phyloP scores from a whole-genome alignment of 1,139 yeast genomes.

The Pichia sp. region DNA sequence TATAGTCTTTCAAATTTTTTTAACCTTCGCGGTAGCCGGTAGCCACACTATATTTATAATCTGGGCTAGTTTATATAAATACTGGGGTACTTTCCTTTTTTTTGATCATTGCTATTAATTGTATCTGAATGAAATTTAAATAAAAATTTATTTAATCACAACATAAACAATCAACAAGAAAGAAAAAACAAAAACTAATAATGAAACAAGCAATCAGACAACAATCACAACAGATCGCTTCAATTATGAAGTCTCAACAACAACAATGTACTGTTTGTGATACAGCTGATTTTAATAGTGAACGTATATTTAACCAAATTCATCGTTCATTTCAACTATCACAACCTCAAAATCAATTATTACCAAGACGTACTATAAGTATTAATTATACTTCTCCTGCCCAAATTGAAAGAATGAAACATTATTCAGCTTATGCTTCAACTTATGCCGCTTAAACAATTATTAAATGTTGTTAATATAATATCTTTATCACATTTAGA shows the following conservation, averaged over 20 bases:
- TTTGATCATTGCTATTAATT: too few species aligned
- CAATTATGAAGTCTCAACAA: background rate
- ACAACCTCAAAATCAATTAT: background rate
- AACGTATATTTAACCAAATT: slow-evolving; percentile 2
- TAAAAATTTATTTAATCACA: too few species aligned
- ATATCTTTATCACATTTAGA: too few species aligned
- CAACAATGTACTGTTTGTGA: slow-evolving; percentile 3
- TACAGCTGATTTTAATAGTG: slow-evolving; percentile 1
- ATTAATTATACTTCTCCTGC: slow-evolving; percentile 8
- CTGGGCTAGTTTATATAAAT: too few species aligned
- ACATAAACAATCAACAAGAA: too few species aligned
- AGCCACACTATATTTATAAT: too few species aligned
- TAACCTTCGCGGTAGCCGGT: too few species aligned
- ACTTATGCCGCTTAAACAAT: background rate
- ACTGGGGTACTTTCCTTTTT: too few species aligned
- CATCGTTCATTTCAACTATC: background rate
- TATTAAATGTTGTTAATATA: background rate
- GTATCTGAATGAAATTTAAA: too few species aligned
- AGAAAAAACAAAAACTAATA: background rate
- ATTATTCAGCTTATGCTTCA: background rate
- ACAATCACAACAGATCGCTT: background rate
- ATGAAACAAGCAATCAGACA: slow-evolving; percentile 6
- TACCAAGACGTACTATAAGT: background rate
- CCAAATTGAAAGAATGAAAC: slow-evolving; percentile 11
- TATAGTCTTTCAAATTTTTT: too few species aligned